These are phyloP conservation scores for Phoma herbarum DNA, from an alignment of 2,329 filamentous ascomycete genomes.

Conservation along the genomic window DNA sequence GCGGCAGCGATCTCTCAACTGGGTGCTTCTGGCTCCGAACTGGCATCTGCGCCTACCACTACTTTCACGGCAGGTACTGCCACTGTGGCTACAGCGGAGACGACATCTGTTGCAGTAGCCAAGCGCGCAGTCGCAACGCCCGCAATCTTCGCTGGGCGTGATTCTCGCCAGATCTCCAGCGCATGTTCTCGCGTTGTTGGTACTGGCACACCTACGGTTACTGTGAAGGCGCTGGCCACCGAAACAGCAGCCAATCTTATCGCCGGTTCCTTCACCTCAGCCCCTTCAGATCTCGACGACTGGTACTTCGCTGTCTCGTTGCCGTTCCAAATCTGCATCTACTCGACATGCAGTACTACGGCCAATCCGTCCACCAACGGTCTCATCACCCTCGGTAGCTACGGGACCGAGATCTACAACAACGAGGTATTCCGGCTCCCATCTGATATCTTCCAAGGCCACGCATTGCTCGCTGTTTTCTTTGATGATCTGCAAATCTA, in stretches of 20 bases:
- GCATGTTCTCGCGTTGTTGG: neutral
- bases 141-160: neutral
- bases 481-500: conserved; percentile 5
- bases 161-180: neutral
- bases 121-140: neutral
- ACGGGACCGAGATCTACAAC: neutral
- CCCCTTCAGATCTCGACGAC: too few species aligned
- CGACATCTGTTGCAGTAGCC: neutral
- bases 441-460: neutral
- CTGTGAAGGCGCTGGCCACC: neutral
- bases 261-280: too few species aligned
- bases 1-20: neutral
- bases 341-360: conserved; percentile 6
- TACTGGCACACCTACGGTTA: neutral
- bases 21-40: neutral
- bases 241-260: too few species aligned
- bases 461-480: too few species aligned
- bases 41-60: too few species aligned
- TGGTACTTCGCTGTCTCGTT: neutral
- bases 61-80: too few species aligned
- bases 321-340: conserved; percentile 11
- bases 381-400: neutral
- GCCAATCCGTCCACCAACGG: conserved; percentile 7
- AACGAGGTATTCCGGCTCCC: neutral
- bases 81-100: neutral